phyloP scores from a whole-genome alignment of 352 stramenopile species.

The Phytophthora tentaculata region DNA sequence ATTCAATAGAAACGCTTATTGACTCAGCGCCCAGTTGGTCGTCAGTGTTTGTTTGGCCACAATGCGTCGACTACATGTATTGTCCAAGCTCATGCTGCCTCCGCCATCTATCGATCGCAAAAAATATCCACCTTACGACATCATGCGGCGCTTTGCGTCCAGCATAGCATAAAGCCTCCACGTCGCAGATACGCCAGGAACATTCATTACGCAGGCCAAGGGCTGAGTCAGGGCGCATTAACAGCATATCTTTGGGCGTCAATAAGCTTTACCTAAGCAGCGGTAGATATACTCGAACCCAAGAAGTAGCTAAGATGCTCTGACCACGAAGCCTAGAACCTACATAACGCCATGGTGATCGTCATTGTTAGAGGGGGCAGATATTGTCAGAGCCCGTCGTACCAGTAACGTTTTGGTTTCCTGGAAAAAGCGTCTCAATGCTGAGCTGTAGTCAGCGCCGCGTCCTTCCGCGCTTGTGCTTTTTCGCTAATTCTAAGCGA shows the following conservation, averaged over 20 bases:
- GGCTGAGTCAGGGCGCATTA: neutral
- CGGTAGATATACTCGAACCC: neutral
- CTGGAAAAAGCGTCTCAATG: neutral
- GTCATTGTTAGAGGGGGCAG: neutral
- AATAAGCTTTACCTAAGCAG: neutral
- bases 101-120: neutral
- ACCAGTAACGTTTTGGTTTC: neutral
- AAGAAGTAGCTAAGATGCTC: too few relatives aligned
- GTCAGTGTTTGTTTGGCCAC: neutral
- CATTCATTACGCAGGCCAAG: neutral
- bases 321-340: too few relatives aligned
- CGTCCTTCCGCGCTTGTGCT: constrained; percentile 9
- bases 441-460: constrained; percentile 14
- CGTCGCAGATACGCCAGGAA: neutral
- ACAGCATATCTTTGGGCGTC: neutral
- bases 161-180: neutral
- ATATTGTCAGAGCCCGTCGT: neutral
- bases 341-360: neutral
- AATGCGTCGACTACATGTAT: constrained; percentile 4
- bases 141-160: neutral
- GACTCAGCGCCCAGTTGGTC: constrained; percentile 4
- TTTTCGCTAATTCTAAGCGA: neutral
- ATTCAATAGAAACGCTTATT: neutral
- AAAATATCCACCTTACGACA: neutral
- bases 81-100: neutral